Conservation (phyloP, 345 rosid genomes). For the Garcia nutans region DNA sequence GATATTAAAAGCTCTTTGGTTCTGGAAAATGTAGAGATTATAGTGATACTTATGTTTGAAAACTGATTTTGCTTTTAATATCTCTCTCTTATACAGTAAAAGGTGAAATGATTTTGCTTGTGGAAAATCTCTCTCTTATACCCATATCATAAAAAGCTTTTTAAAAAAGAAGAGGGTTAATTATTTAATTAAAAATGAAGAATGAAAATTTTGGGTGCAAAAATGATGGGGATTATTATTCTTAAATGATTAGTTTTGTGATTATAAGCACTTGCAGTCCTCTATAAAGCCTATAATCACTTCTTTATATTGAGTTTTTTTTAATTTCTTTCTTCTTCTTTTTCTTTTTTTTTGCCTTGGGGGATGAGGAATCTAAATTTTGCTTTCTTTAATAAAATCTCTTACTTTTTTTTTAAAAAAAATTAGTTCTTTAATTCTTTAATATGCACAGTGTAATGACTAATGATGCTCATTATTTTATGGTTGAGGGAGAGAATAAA, state of each 20-base stretch:
- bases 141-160: background rate
- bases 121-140: slow-evolving; percentile 16
- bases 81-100: slow-evolving; percentile 30
- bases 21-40: slow-evolving; percentile 83
- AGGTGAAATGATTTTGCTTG: slow-evolving; percentile 43
- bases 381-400: background rate
- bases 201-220: slow-evolving; percentile 18
- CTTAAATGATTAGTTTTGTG: slow-evolving; percentile 59
- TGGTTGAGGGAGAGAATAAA: background rate
- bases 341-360: slow-evolving; percentile 4
- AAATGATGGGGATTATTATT: slow-evolving; percentile 71
- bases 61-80: slow-evolving; percentile 58
- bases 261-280: background rate
- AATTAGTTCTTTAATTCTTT: background rate
- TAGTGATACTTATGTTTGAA: slow-evolving; percentile 74
- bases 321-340: too few relatives aligned
- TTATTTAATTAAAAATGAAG: slow-evolving; percentile 3
- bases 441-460: background rate
- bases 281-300: background rate
- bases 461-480: background rate
- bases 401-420: background rate
- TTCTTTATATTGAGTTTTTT: background rate
- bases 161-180: slow-evolving; percentile 3
- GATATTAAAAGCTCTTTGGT: slow-evolving; percentile 65
- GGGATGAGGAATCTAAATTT: slow-evolving; percentile 3